Conservation (phyloP, 805 yeast genomes). For the Pichia gijzeniarum region DNA sequence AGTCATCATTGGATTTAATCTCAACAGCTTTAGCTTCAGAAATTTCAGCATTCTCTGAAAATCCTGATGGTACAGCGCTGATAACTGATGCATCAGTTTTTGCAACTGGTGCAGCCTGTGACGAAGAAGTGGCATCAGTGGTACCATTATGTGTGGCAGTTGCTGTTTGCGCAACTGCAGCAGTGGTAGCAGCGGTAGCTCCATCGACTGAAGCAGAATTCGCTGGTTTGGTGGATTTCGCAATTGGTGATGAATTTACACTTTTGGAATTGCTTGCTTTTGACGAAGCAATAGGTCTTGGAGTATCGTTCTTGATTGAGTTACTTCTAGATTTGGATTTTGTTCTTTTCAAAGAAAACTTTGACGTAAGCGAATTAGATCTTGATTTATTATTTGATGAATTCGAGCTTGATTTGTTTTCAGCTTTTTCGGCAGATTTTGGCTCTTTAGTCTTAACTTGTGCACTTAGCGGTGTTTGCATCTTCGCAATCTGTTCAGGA, state of each 20-base stretch:
- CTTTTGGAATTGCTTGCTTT: constrained; percentile 6
- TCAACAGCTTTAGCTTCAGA: constrained; percentile 10
- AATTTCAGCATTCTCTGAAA: constrained; percentile 9
- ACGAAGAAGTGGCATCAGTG: background rate
- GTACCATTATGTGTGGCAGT: background rate
- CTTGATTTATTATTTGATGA: constrained; percentile 20
- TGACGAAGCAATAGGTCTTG: constrained; percentile 19
- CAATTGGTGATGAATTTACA: constrained; percentile 4
- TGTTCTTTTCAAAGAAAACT: constrained; percentile 1
- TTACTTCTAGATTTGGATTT: constrained; percentile 15
- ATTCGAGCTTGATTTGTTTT: constrained; percentile 20
- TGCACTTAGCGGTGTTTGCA: constrained; percentile 27
- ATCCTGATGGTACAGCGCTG: constrained; percentile 5
- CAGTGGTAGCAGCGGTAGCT: constrained; percentile 11
- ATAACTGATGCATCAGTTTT: background rate
- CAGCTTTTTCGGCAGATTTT: background rate
- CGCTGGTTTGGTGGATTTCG: constrained; percentile 17
- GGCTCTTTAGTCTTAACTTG: constrained; percentile 27
- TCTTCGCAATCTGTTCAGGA: constrained; percentile 23
- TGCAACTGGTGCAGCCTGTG: background rate
- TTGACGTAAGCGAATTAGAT: constrained; percentile 15
- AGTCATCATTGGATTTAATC: constrained; percentile 1
- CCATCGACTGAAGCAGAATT: constrained; percentile 15
- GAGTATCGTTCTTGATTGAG: constrained; percentile 21
- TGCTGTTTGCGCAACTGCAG: constrained; percentile 8